Conservation (phyloP, 805 yeast genomes). For the Torulaspora gathmanii region DNA sequence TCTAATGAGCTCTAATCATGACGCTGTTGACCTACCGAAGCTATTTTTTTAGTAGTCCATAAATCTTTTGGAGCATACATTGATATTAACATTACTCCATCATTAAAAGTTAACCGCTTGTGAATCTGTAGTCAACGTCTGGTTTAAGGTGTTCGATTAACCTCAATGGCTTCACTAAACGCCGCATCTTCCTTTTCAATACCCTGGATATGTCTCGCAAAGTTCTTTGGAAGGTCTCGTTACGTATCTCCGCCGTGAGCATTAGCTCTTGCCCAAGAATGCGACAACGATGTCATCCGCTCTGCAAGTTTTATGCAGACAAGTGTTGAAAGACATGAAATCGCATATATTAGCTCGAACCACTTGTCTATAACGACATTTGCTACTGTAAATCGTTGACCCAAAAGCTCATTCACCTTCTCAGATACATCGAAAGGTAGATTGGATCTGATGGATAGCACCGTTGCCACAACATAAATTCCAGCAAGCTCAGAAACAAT, state of each 20-base stretch:
- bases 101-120: not conserved
- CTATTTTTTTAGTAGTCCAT: slow-evolving; percentile 39
- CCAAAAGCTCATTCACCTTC: slow-evolving; percentile 33
- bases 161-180: too few species aligned
- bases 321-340: slow-evolving; percentile 33
- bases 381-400: slow-evolving; percentile 30
- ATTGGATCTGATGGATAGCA: slow-evolving; percentile 39
- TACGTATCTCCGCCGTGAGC: not conserved
- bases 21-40: slow-evolving; percentile 63
- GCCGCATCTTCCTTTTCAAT: too few species aligned
- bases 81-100: not conserved
- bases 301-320: slow-evolving; percentile 30
- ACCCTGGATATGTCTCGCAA: too few species aligned
- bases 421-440: slow-evolving; percentile 35
- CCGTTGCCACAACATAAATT: slow-evolving; percentile 39
- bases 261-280: not conserved
- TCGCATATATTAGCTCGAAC: slow-evolving; percentile 40
- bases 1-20: slow-evolving; percentile 46
- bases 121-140: too few species aligned
- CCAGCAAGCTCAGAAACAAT: slow-evolving; percentile 39
- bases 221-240: not conserved
- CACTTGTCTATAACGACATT: slow-evolving; percentile 37
- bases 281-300: slow-evolving; percentile 10
- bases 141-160: too few species aligned
- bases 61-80: not conserved